A percentile compares a stretch with the other conserved stretches of the same genome.
phyloP scores from a whole-genome alignment of 371 early-diverging fungal genomes.

The Batrachochytrium dendrobatidis region DNA sequence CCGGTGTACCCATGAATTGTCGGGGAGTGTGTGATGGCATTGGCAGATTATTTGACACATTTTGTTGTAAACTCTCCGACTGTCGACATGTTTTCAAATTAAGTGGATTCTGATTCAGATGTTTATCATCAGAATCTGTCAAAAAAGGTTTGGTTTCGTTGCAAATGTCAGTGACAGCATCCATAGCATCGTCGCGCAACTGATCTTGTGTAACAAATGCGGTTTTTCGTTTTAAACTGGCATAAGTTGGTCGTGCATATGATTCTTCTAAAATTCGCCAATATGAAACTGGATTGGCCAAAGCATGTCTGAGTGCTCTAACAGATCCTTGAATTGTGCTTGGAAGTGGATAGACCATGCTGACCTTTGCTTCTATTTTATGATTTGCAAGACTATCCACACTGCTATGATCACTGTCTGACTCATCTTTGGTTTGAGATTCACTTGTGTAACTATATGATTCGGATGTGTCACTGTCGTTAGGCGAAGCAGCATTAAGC shows the following conservation, averaged over 20 bases:
- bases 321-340: slow-evolving; percentile 22
- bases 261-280: slow-evolving; percentile 24
- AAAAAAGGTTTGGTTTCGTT: not conserved
- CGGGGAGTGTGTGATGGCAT: not conserved
- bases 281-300: slow-evolving; percentile 25
- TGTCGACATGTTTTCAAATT: too few relatives aligned
- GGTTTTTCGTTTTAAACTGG: slow-evolving; percentile 10
- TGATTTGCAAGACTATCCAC: slow-evolving; percentile 1
- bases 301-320: slow-evolving; percentile 30
- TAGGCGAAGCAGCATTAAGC: too few relatives aligned
- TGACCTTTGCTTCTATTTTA: slow-evolving; percentile 5
- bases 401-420: not conserved
- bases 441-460: too few relatives aligned
- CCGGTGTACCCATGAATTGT: not conserved
- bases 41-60: too few relatives aligned
- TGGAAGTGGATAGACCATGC: slow-evolving; percentile 16
- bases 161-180: not conserved
- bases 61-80: too few relatives aligned
- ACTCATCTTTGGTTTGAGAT: not conserved
- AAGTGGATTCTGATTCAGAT: too few relatives aligned
- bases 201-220: not conserved
- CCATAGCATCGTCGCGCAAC: slow-evolving; percentile 1
- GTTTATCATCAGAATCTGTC: not conserved
- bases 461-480: not conserved
- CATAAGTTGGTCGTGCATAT: slow-evolving; percentile 23